Base-by-base conservation (phyloP, 768 basidiomycete species). In the Mycena indigotica region DNA sequence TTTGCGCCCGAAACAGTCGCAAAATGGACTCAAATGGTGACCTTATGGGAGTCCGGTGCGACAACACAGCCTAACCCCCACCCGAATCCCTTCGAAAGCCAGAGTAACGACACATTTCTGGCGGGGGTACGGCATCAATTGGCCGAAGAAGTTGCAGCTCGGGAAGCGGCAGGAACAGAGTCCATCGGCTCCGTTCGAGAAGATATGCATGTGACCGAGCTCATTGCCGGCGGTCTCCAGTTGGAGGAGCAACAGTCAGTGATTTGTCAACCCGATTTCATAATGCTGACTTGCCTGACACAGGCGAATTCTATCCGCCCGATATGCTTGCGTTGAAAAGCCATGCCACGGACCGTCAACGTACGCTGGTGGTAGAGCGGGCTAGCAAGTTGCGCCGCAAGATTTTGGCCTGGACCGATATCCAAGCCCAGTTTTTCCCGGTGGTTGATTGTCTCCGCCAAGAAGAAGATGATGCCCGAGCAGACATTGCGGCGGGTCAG, bases 61-160 rank as follows among this genome's bases (percentile, higher is more conserved):
- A 6, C 46, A 26, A 5, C 25, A n/a, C 46, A 21, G 46, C 46
- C 46, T 13, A 48, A 48, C 28, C 46, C 46, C 6, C 19, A 6
- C 12, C 46, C 46, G 28, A 48, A 48, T 26, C 46, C 46, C 13
- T 48, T 48, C 25, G 46, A 48, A n/a, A 48, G 46, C 25, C 5
- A 28, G 8, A 26, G 29, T 58, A n/a, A 55, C 44, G 8, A 53
- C 56, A 23, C 53, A 49, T 41, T 25, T 12, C 46, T 48, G 25
- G 4, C 46, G 21, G 41, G 24, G 10, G 61, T 65, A 1, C 52
- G 35, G 2, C 50, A 53, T 15, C 49, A 60, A 48, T 32, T 65
- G 1, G 64, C 61, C 8, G 29, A 49, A 21, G 57, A 62, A 41
- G 61, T 58, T 28, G 61, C 49, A 16, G 41, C 35, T 3, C 25